A percentile compares a stretch with the other conserved stretches of the same genome.
phyloP scores from a whole-genome alignment of 371 early-diverging fungal species.

The Apophysomyces ossiformis region DNA sequence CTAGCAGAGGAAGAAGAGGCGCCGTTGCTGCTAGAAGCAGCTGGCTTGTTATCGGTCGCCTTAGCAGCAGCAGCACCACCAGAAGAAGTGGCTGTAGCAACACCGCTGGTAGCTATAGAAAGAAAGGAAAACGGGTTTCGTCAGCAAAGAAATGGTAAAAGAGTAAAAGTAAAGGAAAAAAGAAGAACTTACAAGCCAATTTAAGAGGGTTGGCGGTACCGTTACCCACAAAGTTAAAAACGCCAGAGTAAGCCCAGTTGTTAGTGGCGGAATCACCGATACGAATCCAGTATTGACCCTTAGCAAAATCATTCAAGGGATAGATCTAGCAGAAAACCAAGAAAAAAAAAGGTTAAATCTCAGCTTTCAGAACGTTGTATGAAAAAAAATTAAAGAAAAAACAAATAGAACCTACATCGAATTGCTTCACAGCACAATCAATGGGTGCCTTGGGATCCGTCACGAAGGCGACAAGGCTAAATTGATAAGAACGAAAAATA shows the following conservation, averaged over 20 bases:
- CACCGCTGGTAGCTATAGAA: conserved; percentile 18
- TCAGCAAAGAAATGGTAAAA: neutral
- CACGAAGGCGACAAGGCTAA: conserved; percentile 32
- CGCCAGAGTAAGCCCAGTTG: conserved; percentile 50
- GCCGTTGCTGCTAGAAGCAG: neutral
- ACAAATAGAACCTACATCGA: conserved; percentile 17
- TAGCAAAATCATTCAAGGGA: conserved; percentile 51
- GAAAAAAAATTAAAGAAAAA: neutral
- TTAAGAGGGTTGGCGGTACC: conserved; percentile 39
- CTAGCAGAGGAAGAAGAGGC: conserved; percentile 13
- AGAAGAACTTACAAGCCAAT: conserved; percentile 33
- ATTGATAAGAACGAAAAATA: neutral
- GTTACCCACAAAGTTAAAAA: conserved; percentile 45
- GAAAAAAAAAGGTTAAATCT: conserved; percentile 1
- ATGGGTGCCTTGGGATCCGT: conserved; percentile 25
- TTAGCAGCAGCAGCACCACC: conserved; percentile 22
- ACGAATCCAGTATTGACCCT: conserved; percentile 53
- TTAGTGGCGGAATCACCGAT: conserved; percentile 41
- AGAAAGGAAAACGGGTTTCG: neutral
- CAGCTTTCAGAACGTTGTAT: neutral
- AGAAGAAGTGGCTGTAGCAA: conserved; percentile 20
- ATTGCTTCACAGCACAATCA: conserved; percentile 24
- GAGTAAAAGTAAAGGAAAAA: neutral
- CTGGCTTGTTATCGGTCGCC: conserved; percentile 20
- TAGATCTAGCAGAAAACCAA: conserved; percentile 32